Percentiles rank a stretch among this genome's conserved stretches.
phyloP scores from a whole-genome alignment of 2,329 filamentous ascomycete species.

The Gaeumannomyces sp. region DNA sequence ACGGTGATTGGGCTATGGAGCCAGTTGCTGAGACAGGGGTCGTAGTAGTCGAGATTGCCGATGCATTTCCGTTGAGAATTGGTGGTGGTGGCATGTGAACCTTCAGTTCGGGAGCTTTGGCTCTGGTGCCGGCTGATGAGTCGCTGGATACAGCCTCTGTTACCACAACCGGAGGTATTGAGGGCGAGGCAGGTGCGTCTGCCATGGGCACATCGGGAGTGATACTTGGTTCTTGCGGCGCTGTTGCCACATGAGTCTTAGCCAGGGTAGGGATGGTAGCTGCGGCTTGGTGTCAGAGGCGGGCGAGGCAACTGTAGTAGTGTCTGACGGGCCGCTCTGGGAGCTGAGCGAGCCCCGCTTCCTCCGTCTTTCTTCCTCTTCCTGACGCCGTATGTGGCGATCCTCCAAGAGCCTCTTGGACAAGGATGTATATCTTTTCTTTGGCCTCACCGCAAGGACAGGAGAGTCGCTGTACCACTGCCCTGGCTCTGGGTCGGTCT shows the following conservation, averaged over 20 bases:
- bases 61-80: constrained; percentile 34
- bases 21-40: constrained; percentile 41
- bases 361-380: constrained; percentile 32
- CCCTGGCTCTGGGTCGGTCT: constrained; percentile 49
- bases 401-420: constrained; percentile 46
- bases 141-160: not conserved
- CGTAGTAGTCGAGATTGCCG: constrained; percentile 28
- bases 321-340: constrained; percentile 24
- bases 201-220: constrained; percentile 21
- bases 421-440: constrained; percentile 45
- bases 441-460: constrained; percentile 30
- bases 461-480: constrained; percentile 42
- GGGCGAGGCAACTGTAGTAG: constrained; percentile 36
- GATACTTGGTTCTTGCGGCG: not conserved
- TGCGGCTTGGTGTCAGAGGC: constrained; percentile 22
- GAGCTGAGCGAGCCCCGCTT: constrained; percentile 22
- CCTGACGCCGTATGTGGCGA: constrained; percentile 35
- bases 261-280: constrained; percentile 11
- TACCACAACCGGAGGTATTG: constrained; percentile 1
- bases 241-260: constrained; percentile 9
- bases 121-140: constrained; percentile 20
- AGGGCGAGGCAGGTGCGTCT: constrained; percentile 12
- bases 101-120: constrained; percentile 38
- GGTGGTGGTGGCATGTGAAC: constrained; percentile 52
- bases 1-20: constrained; percentile 44